phyloP scores from a whole-genome alignment of 2,329 filamentous ascomycete species.

The Arthrobotrys conoides region DNA sequence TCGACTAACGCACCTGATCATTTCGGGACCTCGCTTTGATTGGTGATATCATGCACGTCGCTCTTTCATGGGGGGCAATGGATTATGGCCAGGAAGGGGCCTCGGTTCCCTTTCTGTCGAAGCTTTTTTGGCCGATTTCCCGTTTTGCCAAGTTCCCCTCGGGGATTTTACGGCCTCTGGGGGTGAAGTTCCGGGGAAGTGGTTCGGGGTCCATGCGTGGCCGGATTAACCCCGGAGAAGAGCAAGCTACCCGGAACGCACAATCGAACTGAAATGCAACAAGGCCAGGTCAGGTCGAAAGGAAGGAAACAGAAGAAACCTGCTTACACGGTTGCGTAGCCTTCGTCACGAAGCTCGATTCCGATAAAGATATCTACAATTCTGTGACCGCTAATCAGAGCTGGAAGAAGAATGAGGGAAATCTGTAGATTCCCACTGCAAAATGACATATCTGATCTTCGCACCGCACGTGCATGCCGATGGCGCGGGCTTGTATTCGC shows the following conservation, averaged over 20 bases:
- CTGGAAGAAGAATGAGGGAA: slow-evolving; percentile 3
- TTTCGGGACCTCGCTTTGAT: slow-evolving; percentile 22
- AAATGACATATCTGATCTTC: slow-evolving; percentile 37
- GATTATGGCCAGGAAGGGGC: not conserved
- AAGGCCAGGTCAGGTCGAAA: not conserved
- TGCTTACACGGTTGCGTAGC: not conserved
- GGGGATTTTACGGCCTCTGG: not conserved
- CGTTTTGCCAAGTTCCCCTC: slow-evolving; percentile 13
- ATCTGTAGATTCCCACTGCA: slow-evolving; percentile 20
- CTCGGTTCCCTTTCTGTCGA: slow-evolving; percentile 22
- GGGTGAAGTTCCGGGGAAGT: not conserved
- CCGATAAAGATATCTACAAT: slow-evolving; percentile 12
- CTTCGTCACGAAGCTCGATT: not conserved
- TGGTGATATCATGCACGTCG: slow-evolving; percentile 44
- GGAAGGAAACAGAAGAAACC: not conserved
- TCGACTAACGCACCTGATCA: slow-evolving; percentile 50
- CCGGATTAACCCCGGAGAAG: slow-evolving; percentile 12
- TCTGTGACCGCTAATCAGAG: not conserved
- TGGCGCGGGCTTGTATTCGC: not conserved
- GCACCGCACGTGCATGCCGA: slow-evolving; percentile 18
- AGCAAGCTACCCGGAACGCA: not conserved
- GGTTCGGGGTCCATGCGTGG: not conserved
- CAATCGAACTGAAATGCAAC: not conserved
- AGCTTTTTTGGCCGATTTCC: slow-evolving; percentile 29
- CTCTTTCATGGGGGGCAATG: not conserved